These are phyloP conservation scores for Wickerhamomyces sp. DNA, from an alignment of 1,139 yeast species.

Conservation along the genomic window DNA sequence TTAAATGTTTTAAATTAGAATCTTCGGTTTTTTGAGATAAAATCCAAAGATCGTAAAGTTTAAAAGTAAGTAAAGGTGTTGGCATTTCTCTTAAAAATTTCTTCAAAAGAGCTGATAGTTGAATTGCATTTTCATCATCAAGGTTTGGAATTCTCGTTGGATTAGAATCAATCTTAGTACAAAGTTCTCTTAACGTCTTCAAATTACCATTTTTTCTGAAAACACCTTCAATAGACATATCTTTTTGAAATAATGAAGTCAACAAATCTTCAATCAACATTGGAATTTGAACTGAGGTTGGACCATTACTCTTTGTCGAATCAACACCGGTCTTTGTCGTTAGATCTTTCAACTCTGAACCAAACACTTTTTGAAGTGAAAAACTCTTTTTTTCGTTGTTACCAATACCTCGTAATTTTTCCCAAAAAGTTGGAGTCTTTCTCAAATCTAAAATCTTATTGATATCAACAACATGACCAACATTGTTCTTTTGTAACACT, in stretches of 20 bases:
- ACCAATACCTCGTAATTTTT: slow-evolving; percentile 41
- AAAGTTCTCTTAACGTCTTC: slow-evolving; percentile 68
- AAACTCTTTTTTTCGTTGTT: slow-evolving; percentile 28
- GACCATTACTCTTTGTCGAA: slow-evolving; percentile 84
- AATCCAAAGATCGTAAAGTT: slow-evolving; percentile 77
- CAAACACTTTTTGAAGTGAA: slow-evolving; percentile 55
- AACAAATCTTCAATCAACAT: slow-evolving; percentile 82
- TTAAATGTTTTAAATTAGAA: slow-evolving; percentile 42
- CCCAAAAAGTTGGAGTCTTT: slow-evolving; percentile 71
- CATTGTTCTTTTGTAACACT: slow-evolving; percentile 24
- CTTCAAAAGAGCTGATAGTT: slow-evolving; percentile 88
- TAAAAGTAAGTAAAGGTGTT: slow-evolving; percentile 78
- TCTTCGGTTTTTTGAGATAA: slow-evolving; percentile 59
- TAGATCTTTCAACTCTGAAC: slow-evolving; percentile 66
- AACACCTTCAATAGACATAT: slow-evolving; percentile 95
- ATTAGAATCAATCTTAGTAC: slow-evolving; percentile 67
- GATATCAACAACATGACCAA: slow-evolving; percentile 48
- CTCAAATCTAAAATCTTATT: slow-evolving; percentile 47
- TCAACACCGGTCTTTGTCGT: slow-evolving; percentile 80
- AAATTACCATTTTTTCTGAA: slow-evolving; percentile 96
- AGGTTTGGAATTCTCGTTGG: slow-evolving; percentile 75
- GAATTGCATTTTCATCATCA: slow-evolving; percentile 78
- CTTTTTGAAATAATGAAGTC: slow-evolving; percentile 80
- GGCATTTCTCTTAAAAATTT: slow-evolving; percentile 91
- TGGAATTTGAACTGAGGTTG: slow-evolving; percentile 75